Percentiles rank a stretch among this genome's conserved stretches.
These are phyloP conservation scores for Fusarium equiseti DNA, from an alignment of 2,329 filamentous ascomycete species.

Conservation along the genomic window DNA sequence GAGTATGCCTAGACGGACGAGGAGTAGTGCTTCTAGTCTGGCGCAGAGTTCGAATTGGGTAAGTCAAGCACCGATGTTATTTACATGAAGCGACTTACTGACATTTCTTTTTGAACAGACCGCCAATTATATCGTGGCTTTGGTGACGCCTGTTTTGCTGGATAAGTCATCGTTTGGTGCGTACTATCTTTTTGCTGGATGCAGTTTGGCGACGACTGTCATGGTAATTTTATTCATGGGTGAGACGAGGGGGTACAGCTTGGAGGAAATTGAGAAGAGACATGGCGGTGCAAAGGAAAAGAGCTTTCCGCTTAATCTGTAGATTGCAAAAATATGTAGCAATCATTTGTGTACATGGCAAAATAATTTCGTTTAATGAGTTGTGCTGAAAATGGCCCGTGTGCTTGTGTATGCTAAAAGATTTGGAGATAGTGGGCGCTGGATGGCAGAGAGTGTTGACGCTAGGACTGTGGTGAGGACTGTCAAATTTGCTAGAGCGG, in stretches of 20 bases:
- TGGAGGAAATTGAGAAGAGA: constrained; percentile 54
- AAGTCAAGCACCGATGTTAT: neutral
- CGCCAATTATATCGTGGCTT: constrained; percentile 62
- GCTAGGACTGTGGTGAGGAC: no score
- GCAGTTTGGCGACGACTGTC: constrained; percentile 53
- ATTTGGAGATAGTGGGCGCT: no score
- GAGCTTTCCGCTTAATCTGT: neutral
- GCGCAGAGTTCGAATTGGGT: constrained; percentile 67
- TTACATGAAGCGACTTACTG: neutral
- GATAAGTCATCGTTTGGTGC: constrained; percentile 56
- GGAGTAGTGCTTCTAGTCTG: constrained; percentile 66
- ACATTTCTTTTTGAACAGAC: constrained; percentile 19
- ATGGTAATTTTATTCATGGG: constrained; percentile 56
- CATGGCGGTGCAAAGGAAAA: constrained; percentile 9
- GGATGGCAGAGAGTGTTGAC: no score
- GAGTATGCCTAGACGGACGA: constrained; percentile 66
- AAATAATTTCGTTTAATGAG: no score
- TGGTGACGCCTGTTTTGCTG: constrained; percentile 58
- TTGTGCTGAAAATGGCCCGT: no score
- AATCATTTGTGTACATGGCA: no score
- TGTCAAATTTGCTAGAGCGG: no score
- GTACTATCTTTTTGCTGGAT: constrained; percentile 60
- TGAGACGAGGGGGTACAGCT: constrained; percentile 57
- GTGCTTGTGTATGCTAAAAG: no score
- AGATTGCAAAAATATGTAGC: neutral